Conservation (phyloP, 1,284 basidiomycete genomes). For the Irpex rosettiformis region DNA sequence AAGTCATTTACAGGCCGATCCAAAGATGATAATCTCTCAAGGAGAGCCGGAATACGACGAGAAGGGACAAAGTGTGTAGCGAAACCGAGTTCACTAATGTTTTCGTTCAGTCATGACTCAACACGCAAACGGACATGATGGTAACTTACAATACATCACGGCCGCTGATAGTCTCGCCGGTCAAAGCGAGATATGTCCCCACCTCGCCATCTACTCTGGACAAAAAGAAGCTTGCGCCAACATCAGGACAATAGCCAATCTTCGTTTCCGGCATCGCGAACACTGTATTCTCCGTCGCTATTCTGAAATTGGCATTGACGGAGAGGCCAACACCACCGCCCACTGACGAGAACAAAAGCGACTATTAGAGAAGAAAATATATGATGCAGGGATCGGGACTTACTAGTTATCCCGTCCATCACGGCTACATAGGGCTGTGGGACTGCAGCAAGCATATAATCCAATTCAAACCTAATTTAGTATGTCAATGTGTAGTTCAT, state of each 20-base stretch:
- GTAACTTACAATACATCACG: constrained; percentile 77
- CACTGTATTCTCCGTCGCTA: constrained; percentile 90
- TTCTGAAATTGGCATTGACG: constrained; percentile 85
- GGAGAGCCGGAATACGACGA: constrained; percentile 65
- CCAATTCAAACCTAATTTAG: constrained; percentile 73
- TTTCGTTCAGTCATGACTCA: constrained; percentile 8
- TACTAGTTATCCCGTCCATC: constrained; percentile 90
- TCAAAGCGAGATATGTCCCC: constrained; percentile 93
- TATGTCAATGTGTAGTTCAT: not conserved
- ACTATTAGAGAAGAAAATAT: not conserved
- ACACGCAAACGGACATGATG: constrained; percentile 8
- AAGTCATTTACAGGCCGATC: constrained; percentile 47
- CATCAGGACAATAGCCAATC: constrained; percentile 88
- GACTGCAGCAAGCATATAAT: constrained; percentile 79
- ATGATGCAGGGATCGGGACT: constrained; percentile 30
- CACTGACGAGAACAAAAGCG: constrained; percentile 48
- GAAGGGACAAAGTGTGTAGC: constrained; percentile 90
- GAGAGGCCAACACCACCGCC: constrained; percentile 94
- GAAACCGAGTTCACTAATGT: constrained; percentile 75
- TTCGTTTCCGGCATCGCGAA: constrained; percentile 99
- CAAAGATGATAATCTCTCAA: constrained; percentile 58
- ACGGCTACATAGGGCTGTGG: constrained; percentile 87
- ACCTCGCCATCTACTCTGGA: constrained; percentile 88
- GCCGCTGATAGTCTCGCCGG: constrained; percentile 71
- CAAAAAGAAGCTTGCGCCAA: constrained; percentile 90